Conservation (phyloP, 768 basidiomycete species). For the Amanita rubescens region DNA sequence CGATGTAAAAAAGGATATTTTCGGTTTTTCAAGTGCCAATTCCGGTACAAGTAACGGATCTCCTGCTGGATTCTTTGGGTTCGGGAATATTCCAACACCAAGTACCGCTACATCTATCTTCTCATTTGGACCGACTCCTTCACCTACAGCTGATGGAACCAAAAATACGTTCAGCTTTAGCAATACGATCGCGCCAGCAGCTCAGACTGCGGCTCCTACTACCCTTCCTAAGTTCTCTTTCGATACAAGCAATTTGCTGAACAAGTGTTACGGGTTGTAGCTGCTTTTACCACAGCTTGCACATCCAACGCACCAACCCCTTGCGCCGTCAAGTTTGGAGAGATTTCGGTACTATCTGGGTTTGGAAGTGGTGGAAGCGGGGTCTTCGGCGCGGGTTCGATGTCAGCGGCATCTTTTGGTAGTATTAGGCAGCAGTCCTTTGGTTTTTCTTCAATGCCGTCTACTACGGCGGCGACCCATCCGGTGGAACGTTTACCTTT, state of each 20-base stretch:
- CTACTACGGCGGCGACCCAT: no score
- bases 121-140: slow-evolving; percentile 7
- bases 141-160: background rate
- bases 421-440: no score
- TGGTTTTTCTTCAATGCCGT: no score
- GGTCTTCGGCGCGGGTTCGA: no score
- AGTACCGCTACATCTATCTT: slow-evolving; percentile 6
- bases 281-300: background rate
- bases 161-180: background rate
- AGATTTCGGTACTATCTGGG: background rate
- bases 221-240: slow-evolving; percentile 3
- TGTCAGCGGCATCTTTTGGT: no score
- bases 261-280: slow-evolving; percentile 5
- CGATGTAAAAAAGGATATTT: background rate
- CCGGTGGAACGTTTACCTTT: background rate
- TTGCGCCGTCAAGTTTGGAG: background rate
- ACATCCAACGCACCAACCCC: background rate
- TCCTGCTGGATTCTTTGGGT: background rate
- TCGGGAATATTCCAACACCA: background rate
- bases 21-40: background rate
- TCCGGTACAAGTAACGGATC: background rate
- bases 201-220: background rate
- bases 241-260: slow-evolving; percentile 8
- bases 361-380: background rate
- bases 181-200: no score